Evolutionary conservation across 345 rosid genomes (phyloP).

Genomic region (Fremontodendron californicum): DNA sequence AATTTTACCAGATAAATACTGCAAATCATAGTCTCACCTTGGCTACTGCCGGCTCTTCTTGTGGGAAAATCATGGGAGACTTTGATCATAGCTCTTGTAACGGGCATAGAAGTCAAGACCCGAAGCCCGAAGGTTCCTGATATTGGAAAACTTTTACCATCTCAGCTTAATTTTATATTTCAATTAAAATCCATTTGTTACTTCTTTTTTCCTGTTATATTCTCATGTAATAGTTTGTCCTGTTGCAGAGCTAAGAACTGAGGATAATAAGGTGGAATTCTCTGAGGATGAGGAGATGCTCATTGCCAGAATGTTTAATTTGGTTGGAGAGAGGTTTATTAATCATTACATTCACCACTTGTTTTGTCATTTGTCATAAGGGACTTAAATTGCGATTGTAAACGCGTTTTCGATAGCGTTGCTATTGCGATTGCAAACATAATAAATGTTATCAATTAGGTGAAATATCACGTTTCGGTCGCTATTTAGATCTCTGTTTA

Average conservation of each 20-base stretch:
- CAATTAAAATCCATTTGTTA: background rate
- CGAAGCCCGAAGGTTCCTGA: background rate
- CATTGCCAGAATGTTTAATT: constrained; percentile 38
- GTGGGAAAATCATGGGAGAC: constrained; percentile 12
- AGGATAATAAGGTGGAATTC: constrained; percentile 23
- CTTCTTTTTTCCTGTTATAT: background rate
- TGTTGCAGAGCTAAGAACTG: background rate
- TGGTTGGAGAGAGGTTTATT: constrained; percentile 39
- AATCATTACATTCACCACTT: background rate
- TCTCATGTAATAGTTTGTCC: background rate
- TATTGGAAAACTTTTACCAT: background rate
- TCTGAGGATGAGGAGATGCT: constrained; percentile 50
- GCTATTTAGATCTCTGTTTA: no score
- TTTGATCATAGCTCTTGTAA: background rate
- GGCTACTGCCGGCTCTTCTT: background rate
- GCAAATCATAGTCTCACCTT: background rate
- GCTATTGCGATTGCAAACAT: no score
- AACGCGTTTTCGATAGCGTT: no score
- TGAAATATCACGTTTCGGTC: no score
- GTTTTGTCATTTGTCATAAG: background rate
- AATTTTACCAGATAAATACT: background rate
- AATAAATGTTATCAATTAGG: no score
- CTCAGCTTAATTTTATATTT: background rate
- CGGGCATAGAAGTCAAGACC: background rate
- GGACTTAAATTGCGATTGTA: no score